Percentiles rank a stretch among this genome's conserved stretches.
phyloP scores from a whole-genome alignment of 1,284 basidiomycete species.

The Ustilago bromivora region DNA sequence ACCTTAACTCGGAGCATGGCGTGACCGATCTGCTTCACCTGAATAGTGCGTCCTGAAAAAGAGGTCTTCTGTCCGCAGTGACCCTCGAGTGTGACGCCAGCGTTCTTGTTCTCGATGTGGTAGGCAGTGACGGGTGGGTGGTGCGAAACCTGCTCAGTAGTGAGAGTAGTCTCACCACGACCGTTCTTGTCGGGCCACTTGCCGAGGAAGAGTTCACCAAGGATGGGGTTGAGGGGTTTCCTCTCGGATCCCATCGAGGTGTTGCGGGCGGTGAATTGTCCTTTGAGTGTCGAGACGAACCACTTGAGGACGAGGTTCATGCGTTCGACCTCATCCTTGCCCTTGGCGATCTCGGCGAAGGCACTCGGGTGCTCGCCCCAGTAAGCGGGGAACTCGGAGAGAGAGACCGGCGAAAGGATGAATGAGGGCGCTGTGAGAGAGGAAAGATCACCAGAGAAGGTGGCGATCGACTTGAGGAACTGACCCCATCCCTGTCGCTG shows the following conservation, averaged over 20 bases:
- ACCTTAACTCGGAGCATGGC: conserved; percentile 82
- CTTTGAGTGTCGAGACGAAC: conserved; percentile 80
- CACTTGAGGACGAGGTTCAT: conserved; percentile 67
- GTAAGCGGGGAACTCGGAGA: conserved; percentile 68
- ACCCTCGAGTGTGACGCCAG: conserved; percentile 84
- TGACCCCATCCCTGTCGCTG: conserved; percentile 64
- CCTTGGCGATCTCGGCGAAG: conserved; percentile 59
- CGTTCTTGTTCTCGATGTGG: conserved; percentile 84
- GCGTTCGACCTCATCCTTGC: conserved; percentile 67
- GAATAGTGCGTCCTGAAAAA: conserved; percentile 78
- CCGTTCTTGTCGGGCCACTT: conserved; percentile 84
- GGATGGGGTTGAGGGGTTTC: conserved; percentile 94
- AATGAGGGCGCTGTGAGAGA: conserved; percentile 87
- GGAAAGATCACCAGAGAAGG: conserved; percentile 82
- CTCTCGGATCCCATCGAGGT: conserved; percentile 85
- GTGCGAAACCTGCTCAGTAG: conserved; percentile 84
- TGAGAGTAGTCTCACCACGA: conserved; percentile 85
- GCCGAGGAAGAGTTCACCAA: conserved; percentile 90
- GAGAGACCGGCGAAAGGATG: conserved; percentile 71
- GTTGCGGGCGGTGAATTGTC: conserved; percentile 81
- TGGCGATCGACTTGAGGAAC: conserved; percentile 67
- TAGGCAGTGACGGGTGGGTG: conserved; percentile 74
- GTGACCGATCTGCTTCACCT: conserved; percentile 96
- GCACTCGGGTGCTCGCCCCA: conserved; percentile 69
- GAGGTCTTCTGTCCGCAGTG: conserved; percentile 95